Evolutionary conservation across 345 rosid genomes (phyloP).

Genomic region (Cardamine resedifolia): DNA sequence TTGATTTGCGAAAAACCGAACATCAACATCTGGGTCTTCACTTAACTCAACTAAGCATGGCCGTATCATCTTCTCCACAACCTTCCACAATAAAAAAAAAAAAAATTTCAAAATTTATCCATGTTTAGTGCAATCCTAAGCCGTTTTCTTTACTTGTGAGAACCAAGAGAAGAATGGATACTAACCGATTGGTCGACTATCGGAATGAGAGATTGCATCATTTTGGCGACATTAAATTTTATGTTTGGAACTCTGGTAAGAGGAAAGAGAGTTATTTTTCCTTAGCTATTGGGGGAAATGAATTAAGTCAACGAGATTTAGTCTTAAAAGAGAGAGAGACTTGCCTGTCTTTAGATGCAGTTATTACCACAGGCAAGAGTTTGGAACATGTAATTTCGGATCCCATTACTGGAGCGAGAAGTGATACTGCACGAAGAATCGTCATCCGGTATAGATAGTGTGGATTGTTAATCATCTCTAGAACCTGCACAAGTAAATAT

Average conservation of each 20-base stretch:
- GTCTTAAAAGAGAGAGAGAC: neutral
- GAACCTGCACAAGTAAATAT: conserved; percentile 48
- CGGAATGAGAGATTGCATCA: conserved; percentile 79
- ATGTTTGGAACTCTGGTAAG: conserved; percentile 86
- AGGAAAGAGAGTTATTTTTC: neutral
- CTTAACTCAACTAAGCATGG: conserved; percentile 82
- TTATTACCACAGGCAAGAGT: conserved; percentile 74
- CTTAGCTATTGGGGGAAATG: neutral
- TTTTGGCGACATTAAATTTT: conserved; percentile 95
- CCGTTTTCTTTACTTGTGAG: neutral
- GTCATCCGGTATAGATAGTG: conserved; percentile 95
- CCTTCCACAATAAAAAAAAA: conserved; percentile 42
- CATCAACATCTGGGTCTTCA: conserved; percentile 95
- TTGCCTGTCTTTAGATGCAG: conserved; percentile 89
- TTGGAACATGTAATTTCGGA: conserved; percentile 79
- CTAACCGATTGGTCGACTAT: conserved; percentile 85
- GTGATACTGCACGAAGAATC: conserved; percentile 71
- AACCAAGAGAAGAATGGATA: conserved; percentile 18
- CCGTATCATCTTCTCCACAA: conserved; percentile 71
- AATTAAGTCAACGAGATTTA: neutral
- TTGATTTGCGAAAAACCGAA: conserved; percentile 76
- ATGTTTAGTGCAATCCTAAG: neutral
- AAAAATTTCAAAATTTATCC: neutral
- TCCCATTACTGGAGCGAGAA: conserved; percentile 93
- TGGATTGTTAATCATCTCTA: conserved; percentile 82